Conservation (phyloP, 169 alveolate genomes). For the Plasmodium gonderi region DNA sequence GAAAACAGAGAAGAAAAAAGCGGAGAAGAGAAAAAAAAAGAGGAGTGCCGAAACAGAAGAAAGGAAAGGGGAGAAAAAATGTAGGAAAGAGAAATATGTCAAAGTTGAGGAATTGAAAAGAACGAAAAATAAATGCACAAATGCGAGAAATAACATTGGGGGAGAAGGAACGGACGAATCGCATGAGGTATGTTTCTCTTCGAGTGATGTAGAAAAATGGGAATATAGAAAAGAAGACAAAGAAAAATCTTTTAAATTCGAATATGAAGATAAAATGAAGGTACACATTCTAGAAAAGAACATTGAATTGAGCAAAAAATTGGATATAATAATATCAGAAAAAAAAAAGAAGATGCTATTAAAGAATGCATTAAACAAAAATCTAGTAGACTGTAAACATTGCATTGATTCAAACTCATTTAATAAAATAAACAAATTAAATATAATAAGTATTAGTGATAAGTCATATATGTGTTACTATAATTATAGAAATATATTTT, state of each 20-base stretch:
- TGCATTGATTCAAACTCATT: slow-evolving; percentile 67
- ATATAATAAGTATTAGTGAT: slow-evolving; percentile 70
- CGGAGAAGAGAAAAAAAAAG: slow-evolving; percentile 2
- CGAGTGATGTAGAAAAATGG: background rate
- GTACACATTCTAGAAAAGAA: background rate
- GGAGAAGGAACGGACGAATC: background rate
- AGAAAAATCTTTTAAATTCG: background rate
- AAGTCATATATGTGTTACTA: slow-evolving; percentile 74
- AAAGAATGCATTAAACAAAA: slow-evolving; percentile 65
- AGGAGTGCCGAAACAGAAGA: background rate
- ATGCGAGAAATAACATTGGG: background rate
- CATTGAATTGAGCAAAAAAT: slow-evolving; percentile 17
- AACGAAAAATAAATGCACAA: no score
- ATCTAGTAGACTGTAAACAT: slow-evolving; percentile 67
- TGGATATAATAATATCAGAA: slow-evolving; percentile 60
- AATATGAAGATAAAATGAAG: background rate
- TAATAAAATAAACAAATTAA: slow-evolving; percentile 64
- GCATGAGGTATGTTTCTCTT: background rate
- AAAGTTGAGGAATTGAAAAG: no score
- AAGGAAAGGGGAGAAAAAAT: slow-evolving; percentile 4
- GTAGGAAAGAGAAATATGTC: background rate
- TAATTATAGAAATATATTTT: slow-evolving; percentile 69
- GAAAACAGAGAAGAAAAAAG: background rate
- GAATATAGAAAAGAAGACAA: background rate
- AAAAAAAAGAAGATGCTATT: slow-evolving; percentile 24